Evolutionary conservation across 441 rosid genomes (phyloP), one percentile per base, ranked within the genome.

Genomic region (Jatropha multifida): DNA sequence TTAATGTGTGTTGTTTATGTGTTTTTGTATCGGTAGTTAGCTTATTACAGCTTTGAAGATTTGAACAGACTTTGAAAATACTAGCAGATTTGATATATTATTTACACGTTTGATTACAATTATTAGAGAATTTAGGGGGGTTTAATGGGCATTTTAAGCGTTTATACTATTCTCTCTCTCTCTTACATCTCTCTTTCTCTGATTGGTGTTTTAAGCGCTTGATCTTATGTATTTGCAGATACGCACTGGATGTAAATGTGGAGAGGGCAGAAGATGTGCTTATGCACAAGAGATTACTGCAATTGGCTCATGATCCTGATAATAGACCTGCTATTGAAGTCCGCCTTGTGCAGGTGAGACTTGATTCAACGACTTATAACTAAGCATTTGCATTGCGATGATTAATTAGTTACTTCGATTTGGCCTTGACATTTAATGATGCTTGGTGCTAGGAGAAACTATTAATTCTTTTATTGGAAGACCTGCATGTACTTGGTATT

Each of bases 221-320:
- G 69, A 51, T 12, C 65, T 48, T 65, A 40, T 54, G 42, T 17
- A 27, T 18, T 23, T 41, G 26, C 40, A 51, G 98, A 69, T 96
- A 96, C 68, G 97, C 98, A 10, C 55, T 92, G 62, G 97, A 96
- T 84, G 99, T 96, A 38, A 95, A 93, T 82, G 97, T 89, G 79
- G 99, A 91, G 86, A 89, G 96, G 72, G 97, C 99, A n/a, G 98
- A 92, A 78, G 97, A 93, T 81, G 99, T 96, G 12, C 87, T 96
- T 12, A 86, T 81, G 75, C 98, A 94, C 73, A 93, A 86, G 82
- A 87, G 92, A 82, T 78, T 96, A 74, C 84, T 96, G 61, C 86
- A 86, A 73, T 84, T 91, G 81, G 99, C 97, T 37, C 91, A 91
- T 51, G 92, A 88, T 80, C 94, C 93, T 70, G 80, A 86, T n/a